Percentiles rank a stretch among this genome's conserved stretches.
These are phyloP conservation scores for Pseudogymnoascus sp. DNA, from an alignment of 2,329 filamentous ascomycete species.

Conservation along the genomic window DNA sequence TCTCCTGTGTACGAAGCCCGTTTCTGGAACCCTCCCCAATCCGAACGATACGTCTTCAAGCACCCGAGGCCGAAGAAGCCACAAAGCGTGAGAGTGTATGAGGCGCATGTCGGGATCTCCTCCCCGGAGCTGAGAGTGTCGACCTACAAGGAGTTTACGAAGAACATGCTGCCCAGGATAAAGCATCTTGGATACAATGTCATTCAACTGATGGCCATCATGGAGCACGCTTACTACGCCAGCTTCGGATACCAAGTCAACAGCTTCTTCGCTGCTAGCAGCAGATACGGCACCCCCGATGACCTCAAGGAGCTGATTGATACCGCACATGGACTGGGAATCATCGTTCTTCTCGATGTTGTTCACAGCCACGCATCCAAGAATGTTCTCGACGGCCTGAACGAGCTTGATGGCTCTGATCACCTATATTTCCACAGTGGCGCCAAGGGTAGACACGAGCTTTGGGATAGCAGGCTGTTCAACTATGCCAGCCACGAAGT, in stretches of 20 bases:
- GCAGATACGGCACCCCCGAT: slow-evolving; percentile 86
- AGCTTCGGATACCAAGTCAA: slow-evolving; percentile 99
- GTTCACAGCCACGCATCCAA: slow-evolving; percentile 98
- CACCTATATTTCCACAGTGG: slow-evolving; percentile 94
- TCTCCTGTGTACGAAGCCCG: slow-evolving; percentile 90
- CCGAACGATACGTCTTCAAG: slow-evolving; percentile 77
- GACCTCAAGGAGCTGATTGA: slow-evolving; percentile 96
- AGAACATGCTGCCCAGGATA: slow-evolving; percentile 85
- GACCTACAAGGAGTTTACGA: slow-evolving; percentile 95
- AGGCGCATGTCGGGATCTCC: slow-evolving; percentile 97
- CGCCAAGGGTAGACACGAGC: slow-evolving; percentile 73
- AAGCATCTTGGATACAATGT: slow-evolving; percentile 88
- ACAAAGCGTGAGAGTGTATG: slow-evolving; percentile 81
- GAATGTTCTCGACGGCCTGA: slow-evolving; percentile 90
- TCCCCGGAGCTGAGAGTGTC: slow-evolving; percentile 82
- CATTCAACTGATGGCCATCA: slow-evolving; percentile 97
- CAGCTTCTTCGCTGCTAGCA: slow-evolving; percentile 96
- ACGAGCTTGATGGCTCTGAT: slow-evolving; percentile 91
- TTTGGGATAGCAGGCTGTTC: slow-evolving; percentile 95
- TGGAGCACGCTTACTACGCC: slow-evolving; percentile 99
- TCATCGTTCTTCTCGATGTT: slow-evolving; percentile 87
- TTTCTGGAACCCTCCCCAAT: slow-evolving; percentile 87
- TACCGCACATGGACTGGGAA: slow-evolving; percentile 82
- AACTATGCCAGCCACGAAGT: slow-evolving; percentile 96
- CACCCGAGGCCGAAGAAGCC: slow-evolving; percentile 77